Conservation (phyloP, 305 asterid species). For the Solanum hybrid region DNA sequence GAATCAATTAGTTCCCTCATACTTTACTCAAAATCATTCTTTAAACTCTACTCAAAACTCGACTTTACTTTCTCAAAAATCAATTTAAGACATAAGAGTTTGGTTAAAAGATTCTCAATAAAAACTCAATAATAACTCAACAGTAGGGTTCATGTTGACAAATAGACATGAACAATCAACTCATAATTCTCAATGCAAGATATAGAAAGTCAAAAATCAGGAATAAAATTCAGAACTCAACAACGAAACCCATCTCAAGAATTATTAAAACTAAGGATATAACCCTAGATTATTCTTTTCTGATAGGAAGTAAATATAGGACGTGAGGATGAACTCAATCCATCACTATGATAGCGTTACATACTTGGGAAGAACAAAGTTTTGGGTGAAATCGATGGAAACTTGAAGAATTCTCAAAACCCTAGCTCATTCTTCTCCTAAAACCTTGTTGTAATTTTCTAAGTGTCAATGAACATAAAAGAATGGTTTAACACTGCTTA, state of each 20-base stretch:
- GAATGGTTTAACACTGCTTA: neutral
- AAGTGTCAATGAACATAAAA: neutral
- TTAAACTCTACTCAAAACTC: neutral
- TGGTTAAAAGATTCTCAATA: neutral
- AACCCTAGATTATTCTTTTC: neutral
- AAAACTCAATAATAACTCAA: too few relatives aligned
- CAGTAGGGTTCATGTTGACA: neutral
- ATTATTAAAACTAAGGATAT: too few relatives aligned
- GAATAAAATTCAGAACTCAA: neutral
- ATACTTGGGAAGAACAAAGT: neutral
- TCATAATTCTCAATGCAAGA: neutral
- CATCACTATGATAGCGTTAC: neutral
- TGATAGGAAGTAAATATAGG: neutral
- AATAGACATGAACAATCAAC: neutral
- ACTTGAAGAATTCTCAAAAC: neutral
- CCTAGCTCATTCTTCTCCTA: neutral
- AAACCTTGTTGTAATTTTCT: neutral
- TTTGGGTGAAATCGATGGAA: neutral
- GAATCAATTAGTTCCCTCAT: neutral
- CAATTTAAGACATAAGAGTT: neutral
- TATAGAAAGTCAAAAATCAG: neutral
- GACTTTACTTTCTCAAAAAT: neutral
- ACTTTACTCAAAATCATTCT: neutral
- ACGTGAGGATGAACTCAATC: neutral
- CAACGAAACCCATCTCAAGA: neutral